Evolutionary conservation across 1,284 basidiomycete species (phyloP).

Genomic region (Cutaneotrichosporon sp.): DNA sequence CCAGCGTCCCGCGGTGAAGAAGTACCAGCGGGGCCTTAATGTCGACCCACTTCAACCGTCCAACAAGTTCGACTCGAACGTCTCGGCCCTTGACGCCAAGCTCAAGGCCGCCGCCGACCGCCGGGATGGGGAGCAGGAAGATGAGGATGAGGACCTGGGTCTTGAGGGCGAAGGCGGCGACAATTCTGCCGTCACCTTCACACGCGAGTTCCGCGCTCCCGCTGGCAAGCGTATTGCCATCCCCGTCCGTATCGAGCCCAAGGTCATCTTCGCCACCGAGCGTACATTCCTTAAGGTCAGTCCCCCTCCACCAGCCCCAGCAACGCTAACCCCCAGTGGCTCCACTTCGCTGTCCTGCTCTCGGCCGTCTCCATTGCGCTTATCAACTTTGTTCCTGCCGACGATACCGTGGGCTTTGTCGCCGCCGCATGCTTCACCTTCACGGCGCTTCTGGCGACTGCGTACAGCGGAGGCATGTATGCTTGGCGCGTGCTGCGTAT

Average conservation of each 20-base stretch:
- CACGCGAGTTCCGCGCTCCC: constrained; percentile 70
- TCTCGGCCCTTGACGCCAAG: constrained; percentile 44
- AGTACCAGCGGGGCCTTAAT: constrained; percentile 54
- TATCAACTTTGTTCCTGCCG: constrained; percentile 76
- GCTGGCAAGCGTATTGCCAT: constrained; percentile 86
- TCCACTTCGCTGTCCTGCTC: constrained; percentile 84
- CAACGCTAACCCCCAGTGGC: constrained; percentile 56
- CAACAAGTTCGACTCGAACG: constrained; percentile 68
- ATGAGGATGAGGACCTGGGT: constrained; percentile 49
- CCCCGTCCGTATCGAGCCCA: constrained; percentile 91
- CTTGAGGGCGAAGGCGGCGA: constrained; percentile 30
- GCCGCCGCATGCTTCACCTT: constrained; percentile 83
- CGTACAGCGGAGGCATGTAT: constrained; percentile 83
- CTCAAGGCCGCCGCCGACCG: constrained; percentile 60
- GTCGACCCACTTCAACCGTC: constrained; percentile 82
- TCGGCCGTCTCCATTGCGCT: constrained; percentile 82
- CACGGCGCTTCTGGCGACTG: constrained; percentile 80
- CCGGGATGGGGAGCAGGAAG: constrained; percentile 24
- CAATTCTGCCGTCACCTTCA: constrained; percentile 49
- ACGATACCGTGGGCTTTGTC: constrained; percentile 72
- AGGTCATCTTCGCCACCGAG: constrained; percentile 91
- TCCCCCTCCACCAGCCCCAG: constrained; percentile 1
- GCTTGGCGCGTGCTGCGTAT: constrained; percentile 76
- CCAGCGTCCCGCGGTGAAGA: constrained; percentile 17
- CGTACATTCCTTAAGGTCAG: constrained; percentile 53